Conservation (phyloP, 768 basidiomycete genomes). For the Tulasnella sp. region DNA sequence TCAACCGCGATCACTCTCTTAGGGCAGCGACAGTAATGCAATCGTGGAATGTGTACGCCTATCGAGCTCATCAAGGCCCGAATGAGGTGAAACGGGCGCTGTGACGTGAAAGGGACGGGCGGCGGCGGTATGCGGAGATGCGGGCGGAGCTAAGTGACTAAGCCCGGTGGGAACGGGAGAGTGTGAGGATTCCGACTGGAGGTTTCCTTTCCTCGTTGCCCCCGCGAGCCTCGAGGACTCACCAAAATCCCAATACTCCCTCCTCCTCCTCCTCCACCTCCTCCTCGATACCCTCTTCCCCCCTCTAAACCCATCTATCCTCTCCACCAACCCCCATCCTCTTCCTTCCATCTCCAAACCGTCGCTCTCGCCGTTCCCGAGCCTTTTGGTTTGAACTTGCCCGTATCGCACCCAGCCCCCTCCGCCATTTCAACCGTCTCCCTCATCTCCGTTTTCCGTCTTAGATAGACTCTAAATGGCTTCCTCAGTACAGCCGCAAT, state of each 20-base stretch:
- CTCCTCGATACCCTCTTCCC: not conserved
- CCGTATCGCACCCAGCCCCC: not conserved
- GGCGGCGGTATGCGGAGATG: not conserved
- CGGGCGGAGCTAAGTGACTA: not conserved
- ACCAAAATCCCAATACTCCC: conserved; percentile 7
- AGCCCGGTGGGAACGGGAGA: not conserved
- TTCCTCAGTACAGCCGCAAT: conserved; percentile 5
- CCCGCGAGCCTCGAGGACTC: conserved; percentile 10
- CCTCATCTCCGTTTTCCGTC: conserved; percentile 7
- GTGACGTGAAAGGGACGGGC: not conserved
- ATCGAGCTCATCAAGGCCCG: not conserved
- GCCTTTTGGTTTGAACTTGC: not conserved
- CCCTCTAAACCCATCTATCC: not conserved
- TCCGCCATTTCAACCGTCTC: not conserved
- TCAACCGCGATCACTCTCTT: not conserved
- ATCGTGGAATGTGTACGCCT: not conserved
- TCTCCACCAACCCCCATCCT: not conserved
- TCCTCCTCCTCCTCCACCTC: not conserved
- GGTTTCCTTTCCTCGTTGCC: conserved; percentile 11
- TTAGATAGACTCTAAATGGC: conserved; percentile 10
- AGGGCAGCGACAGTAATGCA: not conserved
- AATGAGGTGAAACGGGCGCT: not conserved
- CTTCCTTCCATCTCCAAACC: not conserved
- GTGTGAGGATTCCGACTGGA: conserved; percentile 7
- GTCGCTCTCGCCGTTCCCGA: not conserved